Conservation (phyloP, 2,329 filamentous ascomycete genomes). For the Neoscytalidium dimidiatum region DNA sequence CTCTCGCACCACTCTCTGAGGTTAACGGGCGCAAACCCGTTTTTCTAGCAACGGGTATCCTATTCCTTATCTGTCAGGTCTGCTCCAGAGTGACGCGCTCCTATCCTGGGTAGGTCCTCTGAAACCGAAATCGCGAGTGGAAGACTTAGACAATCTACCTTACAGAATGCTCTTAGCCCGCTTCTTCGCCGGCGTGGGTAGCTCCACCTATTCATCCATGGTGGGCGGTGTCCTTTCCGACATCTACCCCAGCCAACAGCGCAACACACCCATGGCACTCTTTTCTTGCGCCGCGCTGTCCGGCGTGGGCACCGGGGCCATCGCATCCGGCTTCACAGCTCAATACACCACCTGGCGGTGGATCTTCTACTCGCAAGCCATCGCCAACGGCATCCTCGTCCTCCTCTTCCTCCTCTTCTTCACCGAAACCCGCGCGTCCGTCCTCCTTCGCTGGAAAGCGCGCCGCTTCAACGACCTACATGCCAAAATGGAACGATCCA, state of each 20-base stretch:
- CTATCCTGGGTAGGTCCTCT: slow-evolving; percentile 54
- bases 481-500: slow-evolving; percentile 63
- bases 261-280: slow-evolving; percentile 86
- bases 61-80: slow-evolving; percentile 72
- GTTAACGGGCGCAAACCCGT: slow-evolving; percentile 84
- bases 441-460: slow-evolving; percentile 76
- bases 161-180: slow-evolving; percentile 69
- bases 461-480: slow-evolving; percentile 76
- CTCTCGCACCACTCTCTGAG: slow-evolving; percentile 83
- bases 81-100: slow-evolving; percentile 71
- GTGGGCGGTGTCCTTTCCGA: slow-evolving; percentile 91
- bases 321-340: slow-evolving; percentile 70
- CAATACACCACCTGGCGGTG: slow-evolving; percentile 73
- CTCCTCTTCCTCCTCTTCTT: slow-evolving; percentile 68
- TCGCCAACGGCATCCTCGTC: slow-evolving; percentile 66
- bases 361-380: slow-evolving; percentile 85
- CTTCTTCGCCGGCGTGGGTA: slow-evolving; percentile 74
- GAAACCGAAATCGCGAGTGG: neutral
- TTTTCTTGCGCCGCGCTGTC: slow-evolving; percentile 78
- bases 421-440: slow-evolving; percentile 78
- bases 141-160: neutral
- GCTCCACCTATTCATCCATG: slow-evolving; percentile 80
- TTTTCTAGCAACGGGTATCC: slow-evolving; percentile 71
- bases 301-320: slow-evolving; percentile 76
- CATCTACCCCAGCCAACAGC: slow-evolving; percentile 73